phyloP scores from a whole-genome alignment of 164 flowering plant species.

The Berberis thunbergii region DNA sequence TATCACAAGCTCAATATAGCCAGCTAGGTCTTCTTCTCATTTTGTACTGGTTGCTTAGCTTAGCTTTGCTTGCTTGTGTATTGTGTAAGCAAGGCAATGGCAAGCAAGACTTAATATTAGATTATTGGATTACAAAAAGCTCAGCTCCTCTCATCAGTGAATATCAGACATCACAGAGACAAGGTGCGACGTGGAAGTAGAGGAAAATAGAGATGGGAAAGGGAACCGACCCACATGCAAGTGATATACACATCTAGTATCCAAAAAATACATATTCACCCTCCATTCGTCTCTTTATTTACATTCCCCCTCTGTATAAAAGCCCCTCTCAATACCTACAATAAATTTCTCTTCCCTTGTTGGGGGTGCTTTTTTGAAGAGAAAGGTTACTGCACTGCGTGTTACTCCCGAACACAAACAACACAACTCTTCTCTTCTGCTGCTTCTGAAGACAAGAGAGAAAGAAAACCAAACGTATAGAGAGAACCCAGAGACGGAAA shows the following conservation, averaged over 20 bases:
- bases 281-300: not conserved
- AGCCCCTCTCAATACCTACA: not conserved
- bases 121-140: too few species aligned
- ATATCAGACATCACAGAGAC: too few species aligned
- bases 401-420: slow-evolving; percentile 14
- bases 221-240: not conserved
- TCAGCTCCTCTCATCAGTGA: too few species aligned
- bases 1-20: too few species aligned
- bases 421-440: not conserved
- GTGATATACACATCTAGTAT: not conserved
- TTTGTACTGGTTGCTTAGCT: too few species aligned
- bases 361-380: slow-evolving; percentile 4
- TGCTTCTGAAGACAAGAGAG: too few species aligned
- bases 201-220: not conserved
- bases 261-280: not conserved
- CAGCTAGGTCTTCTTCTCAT: too few species aligned
- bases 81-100: too few species aligned
- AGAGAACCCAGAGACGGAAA: not conserved
- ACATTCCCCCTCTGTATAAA: slow-evolving; percentile 5
- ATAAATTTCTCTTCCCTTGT: slow-evolving; percentile 8
- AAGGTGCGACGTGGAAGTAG: not conserved
- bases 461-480: not conserved
- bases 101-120: too few species aligned
- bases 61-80: too few species aligned
- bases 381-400: slow-evolving; percentile 11